These are phyloP conservation scores for thale cress (Arabidopsis thaliana) DNA, from an alignment of 345 rosid genomes.

Conservation along the genomic window TAIR10.1 NC_003074.8:23297001-23297500, in stretches of 20 bases:
- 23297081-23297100: constrained; percentile 2
- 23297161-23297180: not conserved
- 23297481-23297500: not conserved
- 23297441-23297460: not conserved
- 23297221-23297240: not conserved
- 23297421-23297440: not conserved
- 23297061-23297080: not conserved
- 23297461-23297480: not conserved
- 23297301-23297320: constrained; percentile 8
- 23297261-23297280: constrained; percentile 17
- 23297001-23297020: not conserved
- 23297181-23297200: not conserved
- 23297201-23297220: not conserved
- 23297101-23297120: not conserved
- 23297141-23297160: constrained; percentile 7
- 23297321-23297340: constrained; percentile 28
- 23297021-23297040: not conserved
- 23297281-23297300: constrained; percentile 12
- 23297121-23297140: not conserved
- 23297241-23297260: not conserved
- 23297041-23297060: constrained; percentile 13
- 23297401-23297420: not conserved
- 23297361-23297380: constrained; percentile 9
- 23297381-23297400: not conserved
- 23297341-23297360: constrained; percentile 11